Percentiles rank a stretch among this genome's conserved stretches.
Evolutionary conservation across 2,329 filamentous ascomycete species (phyloP).

Genomic region (Microsporum audouinii): DNA sequence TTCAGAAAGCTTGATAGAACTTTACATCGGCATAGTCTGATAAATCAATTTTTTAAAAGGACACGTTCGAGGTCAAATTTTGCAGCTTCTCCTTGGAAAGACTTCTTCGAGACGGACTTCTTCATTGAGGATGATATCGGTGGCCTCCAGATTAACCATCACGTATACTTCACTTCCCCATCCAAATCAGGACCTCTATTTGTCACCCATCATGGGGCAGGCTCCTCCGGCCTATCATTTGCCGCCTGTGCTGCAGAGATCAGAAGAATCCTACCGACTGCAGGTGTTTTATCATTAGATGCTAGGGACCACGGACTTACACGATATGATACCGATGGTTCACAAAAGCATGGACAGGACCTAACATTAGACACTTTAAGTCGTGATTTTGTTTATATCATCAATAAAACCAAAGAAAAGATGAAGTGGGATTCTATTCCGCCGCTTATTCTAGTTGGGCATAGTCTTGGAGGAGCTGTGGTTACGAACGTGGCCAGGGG

Average conservation of each 20-base stretch:
- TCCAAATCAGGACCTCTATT: slow-evolving; percentile 64
- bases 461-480: slow-evolving; percentile 85
- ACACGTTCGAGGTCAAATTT: slow-evolving; percentile 6
- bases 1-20: background rate
- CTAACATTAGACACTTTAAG: slow-evolving; percentile 62
- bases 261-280: slow-evolving; percentile 60
- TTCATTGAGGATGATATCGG: slow-evolving; percentile 44
- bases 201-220: slow-evolving; percentile 88
- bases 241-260: slow-evolving; percentile 69
- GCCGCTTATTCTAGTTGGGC: slow-evolving; percentile 70
- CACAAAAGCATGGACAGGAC: slow-evolving; percentile 41
- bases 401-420: slow-evolving; percentile 53
- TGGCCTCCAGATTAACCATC: slow-evolving; percentile 50
- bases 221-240: slow-evolving; percentile 86
- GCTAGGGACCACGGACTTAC: slow-evolving; percentile 77
- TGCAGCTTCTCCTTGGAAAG: slow-evolving; percentile 68
- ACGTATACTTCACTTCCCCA: slow-evolving; percentile 81
- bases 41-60: background rate
- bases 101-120: slow-evolving; percentile 82
- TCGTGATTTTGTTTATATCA: slow-evolving; percentile 57
- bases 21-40: background rate
- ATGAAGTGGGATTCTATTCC: slow-evolving; percentile 67
- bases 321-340: slow-evolving; percentile 18
- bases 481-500: slow-evolving; percentile 69
- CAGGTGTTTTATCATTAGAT: slow-evolving; percentile 75